phyloP scores from a whole-genome alignment of 108 stramenopile genomes.

The Conticribra weissflogii region DNA sequence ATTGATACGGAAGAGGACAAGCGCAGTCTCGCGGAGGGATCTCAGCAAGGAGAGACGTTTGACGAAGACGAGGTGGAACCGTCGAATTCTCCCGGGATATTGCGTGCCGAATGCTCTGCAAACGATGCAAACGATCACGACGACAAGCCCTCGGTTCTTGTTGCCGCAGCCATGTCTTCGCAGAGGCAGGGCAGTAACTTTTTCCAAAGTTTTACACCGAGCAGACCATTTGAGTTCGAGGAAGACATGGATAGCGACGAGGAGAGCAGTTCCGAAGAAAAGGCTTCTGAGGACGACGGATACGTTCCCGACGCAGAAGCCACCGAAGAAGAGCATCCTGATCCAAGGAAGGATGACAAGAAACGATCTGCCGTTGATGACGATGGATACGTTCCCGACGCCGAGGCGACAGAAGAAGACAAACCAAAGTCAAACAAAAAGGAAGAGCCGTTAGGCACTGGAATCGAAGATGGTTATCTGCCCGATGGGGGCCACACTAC shows the following conservation, averaged over 20 bases:
- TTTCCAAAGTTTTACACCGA: constrained; percentile 7
- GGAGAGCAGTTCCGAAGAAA: constrained; percentile 18
- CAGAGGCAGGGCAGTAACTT: constrained; percentile 34
- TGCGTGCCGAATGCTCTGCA: background rate
- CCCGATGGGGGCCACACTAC: constrained; percentile 26
- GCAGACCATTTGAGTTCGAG: constrained; percentile 6
- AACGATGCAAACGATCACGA: background rate
- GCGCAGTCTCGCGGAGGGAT: constrained; percentile 34
- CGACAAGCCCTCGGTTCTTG: constrained; percentile 46
- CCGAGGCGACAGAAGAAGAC: constrained; percentile 33
- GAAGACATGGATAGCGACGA: constrained; percentile 34
- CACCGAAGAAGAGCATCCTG: constrained; percentile 28
- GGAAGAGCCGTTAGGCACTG: constrained; percentile 2
- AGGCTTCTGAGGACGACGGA: constrained; percentile 34
- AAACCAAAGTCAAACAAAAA: constrained; percentile 3
- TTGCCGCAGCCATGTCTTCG: constrained; percentile 50
- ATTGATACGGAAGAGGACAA: constrained; percentile 54
- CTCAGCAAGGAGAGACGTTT: constrained; percentile 38
- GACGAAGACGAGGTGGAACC: constrained; percentile 29
- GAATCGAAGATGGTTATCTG: constrained; percentile 15
- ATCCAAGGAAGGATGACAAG: background rate
- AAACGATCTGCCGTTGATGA: constrained; percentile 21
- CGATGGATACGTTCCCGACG: constrained; percentile 46
- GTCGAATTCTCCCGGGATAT: background rate
- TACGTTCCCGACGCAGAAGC: constrained; percentile 45